Percentiles rank a stretch among this genome's conserved stretches.
Evolutionary conservation across 2,329 filamentous ascomycete species (phyloP).

Genomic region (Aspergillus nomiae): DNA sequence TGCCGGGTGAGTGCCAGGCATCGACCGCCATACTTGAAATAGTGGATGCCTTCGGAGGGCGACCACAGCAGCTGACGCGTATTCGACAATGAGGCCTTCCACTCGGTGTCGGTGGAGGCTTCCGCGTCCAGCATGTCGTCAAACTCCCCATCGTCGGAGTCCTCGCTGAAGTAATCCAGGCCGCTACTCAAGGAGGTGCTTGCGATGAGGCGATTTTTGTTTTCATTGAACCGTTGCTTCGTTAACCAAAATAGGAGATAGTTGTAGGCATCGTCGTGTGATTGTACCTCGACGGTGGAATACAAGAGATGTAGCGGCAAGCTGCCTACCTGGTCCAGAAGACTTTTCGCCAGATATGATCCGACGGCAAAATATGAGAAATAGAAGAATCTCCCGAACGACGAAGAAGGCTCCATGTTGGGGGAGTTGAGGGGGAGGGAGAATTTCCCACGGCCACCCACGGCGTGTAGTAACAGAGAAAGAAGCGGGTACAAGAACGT

Average conservation of each 20-base stretch:
- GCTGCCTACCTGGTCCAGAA: slow-evolving; percentile 2
- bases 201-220: slow-evolving; percentile 2
- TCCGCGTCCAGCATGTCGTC: slow-evolving; percentile 6
- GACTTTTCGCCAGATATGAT: slow-evolving; percentile 6
- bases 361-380: slow-evolving; percentile 10
- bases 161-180: not conserved
- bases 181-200: slow-evolving; percentile 3
- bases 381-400: slow-evolving; percentile 2
- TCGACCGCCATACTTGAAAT: slow-evolving; percentile 6
- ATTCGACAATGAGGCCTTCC: slow-evolving; percentile 9
- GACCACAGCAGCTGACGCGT: slow-evolving; percentile 10
- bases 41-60: slow-evolving; percentile 7
- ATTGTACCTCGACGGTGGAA: slow-evolving; percentile 9
- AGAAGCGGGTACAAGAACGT: not conserved
- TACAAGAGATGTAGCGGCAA: slow-evolving; percentile 5
- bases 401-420: not conserved
- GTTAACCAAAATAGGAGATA: slow-evolving; percentile 10
- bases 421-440: not conserved
- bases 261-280: slow-evolving; percentile 10
- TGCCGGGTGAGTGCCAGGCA: slow-evolving; percentile 3
- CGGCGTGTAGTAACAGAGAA: not conserved
- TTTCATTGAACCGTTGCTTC: slow-evolving; percentile 4
- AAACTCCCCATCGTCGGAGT: not conserved
- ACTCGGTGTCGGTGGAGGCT: not conserved
- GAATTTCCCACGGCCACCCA: not conserved